phyloP scores from a whole-genome alignment of 1,284 basidiomycete genomes.

The Cutaneotrichosporon arboriforme region DNA sequence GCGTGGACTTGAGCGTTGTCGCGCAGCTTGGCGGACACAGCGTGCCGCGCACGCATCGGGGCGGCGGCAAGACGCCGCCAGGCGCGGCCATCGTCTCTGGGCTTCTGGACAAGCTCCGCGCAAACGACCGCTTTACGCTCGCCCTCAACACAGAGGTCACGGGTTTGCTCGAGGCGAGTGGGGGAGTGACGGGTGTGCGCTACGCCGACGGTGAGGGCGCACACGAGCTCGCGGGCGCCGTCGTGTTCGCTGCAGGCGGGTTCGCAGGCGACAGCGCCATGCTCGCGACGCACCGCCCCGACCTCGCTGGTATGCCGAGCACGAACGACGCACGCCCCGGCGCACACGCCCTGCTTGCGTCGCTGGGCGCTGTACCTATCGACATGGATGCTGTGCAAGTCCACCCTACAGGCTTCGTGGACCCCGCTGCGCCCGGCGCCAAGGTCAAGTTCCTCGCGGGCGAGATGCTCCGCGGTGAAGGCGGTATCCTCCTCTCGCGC shows the following conservation, averaged over 20 bases:
- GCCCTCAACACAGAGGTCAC: constrained; percentile 3
- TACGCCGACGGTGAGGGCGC: neutral
- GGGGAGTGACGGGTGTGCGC: constrained; percentile 1
- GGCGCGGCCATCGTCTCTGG: constrained; percentile 9
- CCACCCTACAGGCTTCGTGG: constrained; percentile 76
- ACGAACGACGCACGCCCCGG: constrained; percentile 10
- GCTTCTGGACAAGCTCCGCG: constrained; percentile 10
- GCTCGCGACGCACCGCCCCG: constrained; percentile 10
- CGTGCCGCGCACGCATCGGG: constrained; percentile 12
- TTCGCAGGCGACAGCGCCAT: constrained; percentile 11
- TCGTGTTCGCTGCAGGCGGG: constrained; percentile 14
- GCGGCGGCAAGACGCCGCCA: constrained; percentile 7
- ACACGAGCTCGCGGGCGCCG: neutral
- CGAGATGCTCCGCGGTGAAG: constrained; percentile 92
- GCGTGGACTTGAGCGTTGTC: constrained; percentile 12
- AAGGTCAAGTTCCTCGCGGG: constrained; percentile 94
- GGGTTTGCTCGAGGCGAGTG: neutral
- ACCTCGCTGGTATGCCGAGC: constrained; percentile 10
- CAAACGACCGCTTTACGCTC: constrained; percentile 6
- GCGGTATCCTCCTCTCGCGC: constrained; percentile 83
- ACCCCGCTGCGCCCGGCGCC: constrained; percentile 80
- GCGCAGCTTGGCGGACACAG: constrained; percentile 14
- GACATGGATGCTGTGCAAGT: constrained; percentile 19
- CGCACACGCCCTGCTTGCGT: constrained; percentile 6
- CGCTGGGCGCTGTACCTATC: constrained; percentile 4